Evolutionary conservation across 2,329 filamentous ascomycete species (phyloP), one percentile per base, ranked within the genome.

Genomic region (Scedosporium apiospermum): DNA sequence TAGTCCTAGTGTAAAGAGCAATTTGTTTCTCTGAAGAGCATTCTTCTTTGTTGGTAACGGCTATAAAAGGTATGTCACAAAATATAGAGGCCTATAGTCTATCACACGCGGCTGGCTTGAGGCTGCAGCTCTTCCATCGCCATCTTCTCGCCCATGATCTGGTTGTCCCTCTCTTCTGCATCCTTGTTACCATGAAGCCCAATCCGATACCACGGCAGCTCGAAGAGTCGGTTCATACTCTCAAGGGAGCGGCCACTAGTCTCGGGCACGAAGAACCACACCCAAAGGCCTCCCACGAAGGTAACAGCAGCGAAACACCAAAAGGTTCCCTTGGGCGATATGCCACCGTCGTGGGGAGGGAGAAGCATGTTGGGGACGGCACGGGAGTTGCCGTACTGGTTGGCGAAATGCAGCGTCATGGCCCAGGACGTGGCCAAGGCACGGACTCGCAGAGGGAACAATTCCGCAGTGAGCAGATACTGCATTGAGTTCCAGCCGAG

Each of bases 361-460:
- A 92, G 78, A 55, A 93, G 82, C 88, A 92, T 90, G 66, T 85
- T 83, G 1, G 89, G 89, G 0, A 91, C 86, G 0, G 89, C 88
- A 42, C 89, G 86, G 1, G 85, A 82, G 76, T 90, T 91, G 27
- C 88, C 89, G 70, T 90, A 92, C 73, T 91, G 88, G 73, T 90
- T 90, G 64, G 82, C 86, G 70, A 92, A 92, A 73, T 93, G 89
- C 64, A 91, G 81, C 0, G 85, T 89, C 89, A 92, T 92, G 57
- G 87, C 85, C 69, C 89, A 80, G 0, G 85, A 88, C 0, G 87
- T 88, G 21, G 86, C 84, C 9, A 91, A 74, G 3, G 88, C 88
- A 62, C 89, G 84, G 59, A 93, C 85, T 3, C 88, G 82, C 9
- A 92, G 80, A 0, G 89, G 88, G 76, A 90, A 93, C 65, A 93